Conservation (phyloP, 768 basidiomycete genomes). For the Mycena filopes region DNA sequence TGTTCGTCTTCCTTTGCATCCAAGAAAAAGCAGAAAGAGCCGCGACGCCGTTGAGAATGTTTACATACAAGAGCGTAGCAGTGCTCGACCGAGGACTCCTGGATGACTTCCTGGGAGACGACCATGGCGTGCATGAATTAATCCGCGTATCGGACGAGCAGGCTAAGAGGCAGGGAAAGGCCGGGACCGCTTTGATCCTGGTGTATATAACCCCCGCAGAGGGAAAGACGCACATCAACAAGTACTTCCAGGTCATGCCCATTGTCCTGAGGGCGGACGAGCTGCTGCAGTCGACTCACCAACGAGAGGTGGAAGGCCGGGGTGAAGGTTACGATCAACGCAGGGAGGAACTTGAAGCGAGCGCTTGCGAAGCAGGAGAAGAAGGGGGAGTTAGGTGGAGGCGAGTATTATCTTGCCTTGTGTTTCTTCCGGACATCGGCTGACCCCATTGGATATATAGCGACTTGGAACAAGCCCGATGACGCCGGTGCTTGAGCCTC, state of each 20-base stretch:
- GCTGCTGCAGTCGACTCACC: neutral
- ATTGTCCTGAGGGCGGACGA: constrained; percentile 3
- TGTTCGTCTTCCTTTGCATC: neutral
- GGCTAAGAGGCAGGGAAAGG: constrained; percentile 3
- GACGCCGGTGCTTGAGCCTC: no score
- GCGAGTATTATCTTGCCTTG: no score
- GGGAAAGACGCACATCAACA: neutral
- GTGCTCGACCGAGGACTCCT: neutral
- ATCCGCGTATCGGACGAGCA: neutral
- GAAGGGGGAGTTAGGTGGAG: no score
- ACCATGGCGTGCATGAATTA: neutral
- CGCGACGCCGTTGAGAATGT: neutral
- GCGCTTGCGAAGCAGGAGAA: no score
- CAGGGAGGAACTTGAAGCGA: neutral
- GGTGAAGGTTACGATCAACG: constrained; percentile 8
- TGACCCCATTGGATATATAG: no score
- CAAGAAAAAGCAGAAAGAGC: neutral
- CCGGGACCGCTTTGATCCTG: neutral
- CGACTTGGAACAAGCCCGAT: no score
- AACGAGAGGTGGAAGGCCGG: constrained; percentile 3
- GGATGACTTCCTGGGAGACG: neutral
- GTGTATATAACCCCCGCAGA: neutral
- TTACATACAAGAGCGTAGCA: neutral
- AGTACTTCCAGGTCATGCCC: neutral
- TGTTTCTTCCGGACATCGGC: no score